Base-by-base conservation (phyloP, 2,329 filamentous ascomycete species). In the Rutstroemia sydowiana region DNA sequence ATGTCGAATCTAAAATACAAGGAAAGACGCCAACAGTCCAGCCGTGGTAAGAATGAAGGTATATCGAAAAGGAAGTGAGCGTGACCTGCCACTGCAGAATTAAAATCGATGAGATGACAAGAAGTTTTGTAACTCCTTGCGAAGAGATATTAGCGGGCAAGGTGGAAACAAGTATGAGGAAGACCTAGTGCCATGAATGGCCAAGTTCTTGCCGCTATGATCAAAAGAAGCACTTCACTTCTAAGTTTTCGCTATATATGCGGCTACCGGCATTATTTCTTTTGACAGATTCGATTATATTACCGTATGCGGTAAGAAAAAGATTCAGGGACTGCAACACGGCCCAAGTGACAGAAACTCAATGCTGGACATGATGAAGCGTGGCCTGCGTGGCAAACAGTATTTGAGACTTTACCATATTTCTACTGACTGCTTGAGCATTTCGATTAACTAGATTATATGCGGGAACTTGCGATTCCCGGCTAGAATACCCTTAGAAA, bases 1-100 rank as follows among this genome's bases (percentile, higher is more conserved):
- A 20, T 42, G 36, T 47, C 14, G 32, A 42, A 34, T 42, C 37
- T 44, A 39, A 34, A 50, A 54, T 45, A 51, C 48, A 60, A 59
- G 45, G 52, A 48, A 55, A 28, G 50, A 54, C 45, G 5, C 56
- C 51, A 60, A 63, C 57, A 62, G 62, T 54, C 60, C 61, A 63
- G 61, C 61, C 59, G 60, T 63, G 56, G 50, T 55, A 48, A 47
- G 36, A 51, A 56, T 45, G 47, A 61, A 62, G 44, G 55, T 59
- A 53, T 51, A 57, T 14, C 55, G 48, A 58, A 37, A 36, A 11
- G 16, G 52, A 54, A 58, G 54, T 52, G 58, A 61, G 59, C 57
- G 61, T 63, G 63, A 59, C 63, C 58, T 51, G 61, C 63, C 63
- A 52, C 57, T 63, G 53, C 53, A 62, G 57, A 61, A 59, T 43